A percentile compares a stretch with the other conserved stretches of the same genome.
These are phyloP conservation scores for Primulina huaijiensis DNA, from an alignment of 257 asterid species.

Conservation along the genomic window DNA sequence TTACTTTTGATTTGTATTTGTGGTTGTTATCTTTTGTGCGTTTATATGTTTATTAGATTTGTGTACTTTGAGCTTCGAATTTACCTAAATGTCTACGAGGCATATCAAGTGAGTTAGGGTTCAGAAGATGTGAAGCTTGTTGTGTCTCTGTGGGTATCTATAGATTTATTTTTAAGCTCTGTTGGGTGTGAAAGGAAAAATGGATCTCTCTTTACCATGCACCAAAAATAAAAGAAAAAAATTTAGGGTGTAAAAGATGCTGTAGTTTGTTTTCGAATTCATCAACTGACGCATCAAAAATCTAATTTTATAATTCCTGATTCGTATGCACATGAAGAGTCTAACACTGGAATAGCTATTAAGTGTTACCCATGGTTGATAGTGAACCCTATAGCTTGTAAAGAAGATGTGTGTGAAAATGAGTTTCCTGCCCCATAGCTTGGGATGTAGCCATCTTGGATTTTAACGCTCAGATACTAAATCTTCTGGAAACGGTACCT, in stretches of 20 bases:
- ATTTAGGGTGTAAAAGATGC: neutral
- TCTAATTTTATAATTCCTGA: too few species aligned
- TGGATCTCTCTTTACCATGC: neutral
- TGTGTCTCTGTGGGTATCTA: neutral
- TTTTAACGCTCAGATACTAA: neutral
- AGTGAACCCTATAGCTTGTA: neutral
- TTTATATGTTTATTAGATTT: neutral
- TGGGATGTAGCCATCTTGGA: neutral
- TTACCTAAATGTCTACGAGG: neutral
- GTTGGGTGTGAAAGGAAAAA: neutral
- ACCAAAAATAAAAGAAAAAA: neutral
- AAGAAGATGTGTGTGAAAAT: neutral
- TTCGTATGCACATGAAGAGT: neutral
- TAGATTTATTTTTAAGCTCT: neutral
- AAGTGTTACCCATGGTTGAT: neutral
- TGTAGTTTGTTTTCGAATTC: neutral
- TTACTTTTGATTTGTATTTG: neutral
- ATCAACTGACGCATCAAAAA: neutral
- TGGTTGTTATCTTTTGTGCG: neutral
- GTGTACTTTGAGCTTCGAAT: conserved; percentile 4
- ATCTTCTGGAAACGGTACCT: too few species aligned
- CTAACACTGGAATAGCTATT: neutral
- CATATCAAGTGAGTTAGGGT: conserved; percentile 2
- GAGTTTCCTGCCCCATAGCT: neutral
- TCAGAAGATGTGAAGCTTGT: neutral